phyloP scores from a whole-genome alignment of 257 asterid genomes.

The Hygrophila difformis region DNA sequence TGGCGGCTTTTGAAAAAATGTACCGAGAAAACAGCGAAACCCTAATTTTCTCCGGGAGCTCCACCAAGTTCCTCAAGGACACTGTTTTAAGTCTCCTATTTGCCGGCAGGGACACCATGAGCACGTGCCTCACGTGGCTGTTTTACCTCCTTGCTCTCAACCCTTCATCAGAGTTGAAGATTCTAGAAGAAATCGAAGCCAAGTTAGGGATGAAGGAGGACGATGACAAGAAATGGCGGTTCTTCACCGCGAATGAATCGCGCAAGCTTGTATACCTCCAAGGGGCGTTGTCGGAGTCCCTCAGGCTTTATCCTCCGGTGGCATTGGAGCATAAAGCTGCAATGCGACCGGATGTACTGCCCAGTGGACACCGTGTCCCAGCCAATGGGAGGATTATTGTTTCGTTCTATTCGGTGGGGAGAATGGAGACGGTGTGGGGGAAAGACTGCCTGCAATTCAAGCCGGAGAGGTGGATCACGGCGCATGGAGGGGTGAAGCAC shows the following conservation, averaged over 20 bases:
- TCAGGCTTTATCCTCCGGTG: slow-evolving; percentile 32
- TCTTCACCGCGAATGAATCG: slow-evolving; percentile 21
- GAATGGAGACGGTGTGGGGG: slow-evolving; percentile 41
- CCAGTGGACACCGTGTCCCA: slow-evolving; percentile 23
- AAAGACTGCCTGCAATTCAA: slow-evolving; percentile 33
- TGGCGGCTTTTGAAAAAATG: slow-evolving; percentile 10
- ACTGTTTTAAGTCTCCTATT: slow-evolving; percentile 17
- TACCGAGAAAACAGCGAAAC: slow-evolving; percentile 1
- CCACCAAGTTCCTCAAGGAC: slow-evolving; percentile 21
- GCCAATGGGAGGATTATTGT: slow-evolving; percentile 17
- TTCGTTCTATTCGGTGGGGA: slow-evolving; percentile 28
- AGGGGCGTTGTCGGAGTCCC: slow-evolving; percentile 37
- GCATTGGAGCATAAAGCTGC: slow-evolving; percentile 32
- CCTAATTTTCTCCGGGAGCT: background rate
- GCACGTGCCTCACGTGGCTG: slow-evolving; percentile 30
- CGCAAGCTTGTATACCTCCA: slow-evolving; percentile 29
- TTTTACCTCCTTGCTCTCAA: slow-evolving; percentile 24
- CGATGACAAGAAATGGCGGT: background rate
- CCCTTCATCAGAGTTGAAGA: slow-evolving; percentile 19
- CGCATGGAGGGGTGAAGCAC: slow-evolving; percentile 15
- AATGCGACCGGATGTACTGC: slow-evolving; percentile 17
- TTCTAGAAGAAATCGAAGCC: slow-evolving; percentile 19
- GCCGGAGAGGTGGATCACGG: slow-evolving; percentile 35
- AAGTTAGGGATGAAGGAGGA: background rate
- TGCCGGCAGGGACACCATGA: slow-evolving; percentile 30